These are phyloP conservation scores for Rubroboletus satanas DNA, from an alignment of 768 basidiomycete genomes.

Conservation along the genomic window DNA sequence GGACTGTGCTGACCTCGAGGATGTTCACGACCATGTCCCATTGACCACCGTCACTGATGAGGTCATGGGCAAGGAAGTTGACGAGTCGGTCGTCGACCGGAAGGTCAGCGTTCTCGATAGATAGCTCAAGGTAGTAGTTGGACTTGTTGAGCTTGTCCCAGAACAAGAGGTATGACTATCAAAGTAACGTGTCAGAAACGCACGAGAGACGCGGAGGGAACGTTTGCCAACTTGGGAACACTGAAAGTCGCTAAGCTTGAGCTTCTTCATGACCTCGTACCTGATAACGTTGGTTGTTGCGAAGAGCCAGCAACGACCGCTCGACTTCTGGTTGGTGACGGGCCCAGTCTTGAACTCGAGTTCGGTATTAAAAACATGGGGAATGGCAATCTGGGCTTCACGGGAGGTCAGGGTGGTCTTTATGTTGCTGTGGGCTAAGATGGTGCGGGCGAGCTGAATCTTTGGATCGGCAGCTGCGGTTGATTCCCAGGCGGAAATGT, in stretches of 20 bases:
- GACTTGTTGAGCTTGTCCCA: slow-evolving; percentile 94
- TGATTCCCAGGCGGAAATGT: slow-evolving; percentile 66
- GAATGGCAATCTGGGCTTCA: slow-evolving; percentile 54
- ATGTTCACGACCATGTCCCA: slow-evolving; percentile 88
- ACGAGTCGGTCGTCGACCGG: slow-evolving; percentile 84
- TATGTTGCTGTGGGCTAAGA: slow-evolving; percentile 69
- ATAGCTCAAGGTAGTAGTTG: slow-evolving; percentile 85
- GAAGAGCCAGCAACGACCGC: slow-evolving; percentile 94
- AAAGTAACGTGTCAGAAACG: slow-evolving; percentile 5
- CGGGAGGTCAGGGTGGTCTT: slow-evolving; percentile 61
- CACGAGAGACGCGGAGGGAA: neutral
- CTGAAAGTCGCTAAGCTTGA: slow-evolving; percentile 86
- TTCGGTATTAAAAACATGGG: slow-evolving; percentile 79
- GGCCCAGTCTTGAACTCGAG: slow-evolving; percentile 80
- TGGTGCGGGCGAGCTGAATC: slow-evolving; percentile 68
- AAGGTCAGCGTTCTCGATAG: slow-evolving; percentile 75
- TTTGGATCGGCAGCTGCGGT: slow-evolving; percentile 53
- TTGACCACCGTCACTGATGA: slow-evolving; percentile 89
- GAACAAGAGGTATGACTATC: slow-evolving; percentile 86
- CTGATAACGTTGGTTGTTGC: slow-evolving; percentile 86
- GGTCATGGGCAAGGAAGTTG: slow-evolving; percentile 66
- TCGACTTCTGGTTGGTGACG: slow-evolving; percentile 81
- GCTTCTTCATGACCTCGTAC: slow-evolving; percentile 79
- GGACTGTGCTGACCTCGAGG: slow-evolving; percentile 44
- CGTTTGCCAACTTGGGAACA: slow-evolving; percentile 66